Evolutionary conservation across 371 early-diverging fungal species (phyloP), one percentile per base, ranked within the genome.

Genomic region (Mucor racemosus): DNA sequence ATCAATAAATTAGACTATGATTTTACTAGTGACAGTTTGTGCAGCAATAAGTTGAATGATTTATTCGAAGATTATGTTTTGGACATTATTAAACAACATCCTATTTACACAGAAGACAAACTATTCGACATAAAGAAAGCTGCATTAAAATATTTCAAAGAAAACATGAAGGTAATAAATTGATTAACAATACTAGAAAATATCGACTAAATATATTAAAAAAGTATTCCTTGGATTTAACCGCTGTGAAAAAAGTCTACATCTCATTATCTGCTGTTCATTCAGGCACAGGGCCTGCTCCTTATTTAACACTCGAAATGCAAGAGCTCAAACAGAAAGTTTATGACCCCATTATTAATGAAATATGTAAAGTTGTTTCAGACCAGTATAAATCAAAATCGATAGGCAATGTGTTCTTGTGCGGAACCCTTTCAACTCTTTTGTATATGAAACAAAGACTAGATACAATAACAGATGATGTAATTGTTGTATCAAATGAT

Each of bases 241-340:
- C 13, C 5, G 31, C 31, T 31, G 31, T 21, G 0, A 53, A 6
- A 31, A 21, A 53, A 14, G 53, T 53, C 3, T 8, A 21, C 31
- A 53, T 53, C 1, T 31, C 13, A 14, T 26, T 31, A 13, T 14
- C 31, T 26, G 11, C 31, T 4, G 10, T 14, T 3, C 31, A 31
- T 21, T 26, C 5, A 53, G 26, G 26, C 38, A 38, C 11, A 38
- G 38, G 38, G 11, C 26, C 53, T 6, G 40, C 48, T 8, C 42
- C 63, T 8, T 55, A 53, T 15, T 41, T 55, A 1, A 31, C 63
- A 17, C n/a, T 63, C 13, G 48, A 40, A 9, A 55, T 50, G 31
- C 39, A 61, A 1, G 61, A 66, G 13, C 40, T 66, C 13, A 54
- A 60, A 13, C 10, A 41, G 35, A 53, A 60, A 9, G 66, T 66